These are phyloP conservation scores for Testicularia cyperi DNA, from an alignment of 1,284 basidiomycete species.

Conservation along the genomic window DNA sequence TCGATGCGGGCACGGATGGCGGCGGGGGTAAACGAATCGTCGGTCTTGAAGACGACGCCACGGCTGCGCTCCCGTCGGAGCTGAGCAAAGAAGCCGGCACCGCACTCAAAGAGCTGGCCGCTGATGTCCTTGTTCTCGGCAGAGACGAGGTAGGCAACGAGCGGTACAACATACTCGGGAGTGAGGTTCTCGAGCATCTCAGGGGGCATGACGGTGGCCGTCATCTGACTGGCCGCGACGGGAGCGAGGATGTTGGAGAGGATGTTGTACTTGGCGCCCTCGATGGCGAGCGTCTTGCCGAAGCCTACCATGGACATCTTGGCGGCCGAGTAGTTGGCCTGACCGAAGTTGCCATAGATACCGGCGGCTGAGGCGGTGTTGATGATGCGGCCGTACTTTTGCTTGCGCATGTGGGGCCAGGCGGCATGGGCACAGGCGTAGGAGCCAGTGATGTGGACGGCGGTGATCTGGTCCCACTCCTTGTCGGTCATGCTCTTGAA, in stretches of 20 bases:
- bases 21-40: conserved; percentile 87
- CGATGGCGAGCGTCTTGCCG: conserved; percentile 80
- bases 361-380: conserved; percentile 61
- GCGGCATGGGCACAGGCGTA: conserved; percentile 93
- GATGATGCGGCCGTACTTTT: conserved; percentile 66
- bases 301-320: conserved; percentile 65
- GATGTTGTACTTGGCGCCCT: conserved; percentile 92
- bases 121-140: conserved; percentile 66
- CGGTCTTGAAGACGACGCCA: conserved; percentile 84
- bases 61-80: conserved; percentile 89
- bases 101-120: conserved; percentile 89
- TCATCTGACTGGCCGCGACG: conserved; percentile 90
- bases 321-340: conserved; percentile 74
- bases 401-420: conserved; percentile 90
- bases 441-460: conserved; percentile 92
- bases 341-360: conserved; percentile 84
- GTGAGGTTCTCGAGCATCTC: conserved; percentile 90
- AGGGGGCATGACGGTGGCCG: conserved; percentile 92
- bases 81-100: conserved; percentile 89
- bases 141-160: conserved; percentile 62
- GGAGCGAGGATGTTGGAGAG: conserved; percentile 84
- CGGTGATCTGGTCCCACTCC: conserved; percentile 66
- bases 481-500: conserved; percentile 63
- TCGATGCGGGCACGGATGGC: conserved; percentile 65
- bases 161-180: conserved; percentile 91